Percentiles rank a stretch among this genome's conserved stretches.
Evolutionary conservation across 1,284 basidiomycete species (phyloP).

Genomic region (Fomitopsis pinicola): DNA sequence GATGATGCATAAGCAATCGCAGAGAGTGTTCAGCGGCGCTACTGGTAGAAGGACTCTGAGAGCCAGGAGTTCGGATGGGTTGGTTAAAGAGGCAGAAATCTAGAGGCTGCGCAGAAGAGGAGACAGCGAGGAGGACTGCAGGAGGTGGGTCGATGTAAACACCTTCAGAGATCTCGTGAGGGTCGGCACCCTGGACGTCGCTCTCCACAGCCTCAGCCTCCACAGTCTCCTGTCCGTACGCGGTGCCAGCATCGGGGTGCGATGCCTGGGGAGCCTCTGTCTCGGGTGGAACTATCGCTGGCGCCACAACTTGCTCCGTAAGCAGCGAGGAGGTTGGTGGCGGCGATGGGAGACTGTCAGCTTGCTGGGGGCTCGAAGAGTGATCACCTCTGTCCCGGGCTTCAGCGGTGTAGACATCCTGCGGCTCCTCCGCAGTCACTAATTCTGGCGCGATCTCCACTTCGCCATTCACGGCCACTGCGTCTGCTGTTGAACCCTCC

Average conservation of each 20-base stretch:
- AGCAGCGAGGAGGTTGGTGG: neutral
- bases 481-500: neutral
- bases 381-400: neutral
- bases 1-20: conserved; percentile 49
- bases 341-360: neutral
- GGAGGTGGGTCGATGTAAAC: conserved; percentile 76
- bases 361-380: neutral
- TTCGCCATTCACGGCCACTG: neutral
- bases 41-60: conserved; percentile 25
- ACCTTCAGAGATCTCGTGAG: conserved; percentile 65
- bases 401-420: neutral
- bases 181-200: conserved; percentile 31
- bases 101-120: conserved; percentile 34
- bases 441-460: neutral
- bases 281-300: neutral
- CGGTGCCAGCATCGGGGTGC: neutral
- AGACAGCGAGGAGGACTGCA: conserved; percentile 54
- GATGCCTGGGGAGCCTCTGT: neutral
- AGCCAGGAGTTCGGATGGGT: no score
- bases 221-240: neutral
- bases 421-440: neutral
- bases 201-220: neutral
- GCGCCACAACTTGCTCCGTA: neutral
- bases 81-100: conserved; percentile 59
- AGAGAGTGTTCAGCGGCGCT: conserved; percentile 8